Conservation (phyloP, 495 filamentous ascomycete species). For the Penicillium maclennaniae region DNA sequence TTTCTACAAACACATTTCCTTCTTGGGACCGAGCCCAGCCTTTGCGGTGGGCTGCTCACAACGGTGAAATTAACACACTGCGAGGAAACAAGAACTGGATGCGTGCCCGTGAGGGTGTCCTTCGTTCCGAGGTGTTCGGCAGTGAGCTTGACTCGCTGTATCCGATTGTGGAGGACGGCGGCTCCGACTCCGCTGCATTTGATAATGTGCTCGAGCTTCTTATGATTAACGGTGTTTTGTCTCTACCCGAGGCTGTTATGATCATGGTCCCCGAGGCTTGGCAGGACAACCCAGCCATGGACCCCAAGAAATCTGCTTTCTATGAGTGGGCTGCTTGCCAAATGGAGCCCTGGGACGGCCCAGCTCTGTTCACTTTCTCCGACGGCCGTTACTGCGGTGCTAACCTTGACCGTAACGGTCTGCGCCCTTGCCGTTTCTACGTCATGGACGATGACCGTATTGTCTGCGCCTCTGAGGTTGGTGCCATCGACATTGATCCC, state of each 20-base stretch:
- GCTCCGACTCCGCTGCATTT: constrained; percentile 96
- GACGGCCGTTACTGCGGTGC: constrained; percentile 98
- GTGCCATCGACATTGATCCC: constrained; percentile 87
- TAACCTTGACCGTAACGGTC: constrained; percentile 96
- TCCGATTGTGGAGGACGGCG: constrained; percentile 94
- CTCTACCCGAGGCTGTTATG: constrained; percentile 96
- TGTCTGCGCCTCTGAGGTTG: constrained; percentile 97
- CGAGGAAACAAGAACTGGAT: constrained; percentile 99
- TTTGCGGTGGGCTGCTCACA: constrained; percentile 95
- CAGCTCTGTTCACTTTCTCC: constrained; percentile 95
- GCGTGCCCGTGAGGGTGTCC: constrained; percentile 93
- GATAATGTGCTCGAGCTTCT: constrained; percentile 97
- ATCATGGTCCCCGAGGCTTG: constrained; percentile 98
- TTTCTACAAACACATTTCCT: constrained; percentile 98
- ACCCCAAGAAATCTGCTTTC: constrained; percentile 94
- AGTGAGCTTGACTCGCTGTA: constrained; percentile 90
- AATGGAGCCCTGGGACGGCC: constrained; percentile 99
- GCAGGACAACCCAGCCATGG: constrained; percentile 92
- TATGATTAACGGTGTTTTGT: constrained; percentile 95
- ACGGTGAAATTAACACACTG: constrained; percentile 98
- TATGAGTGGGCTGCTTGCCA: constrained; percentile 99
- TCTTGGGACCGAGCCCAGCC: constrained; percentile 99
- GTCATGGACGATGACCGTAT: constrained; percentile 98
- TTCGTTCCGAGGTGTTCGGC: constrained; percentile 89
- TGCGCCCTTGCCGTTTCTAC: constrained; percentile 97